phyloP scores from a whole-genome alignment of 352 stramenopile genomes.

The Saprolegnia diclina region DNA sequence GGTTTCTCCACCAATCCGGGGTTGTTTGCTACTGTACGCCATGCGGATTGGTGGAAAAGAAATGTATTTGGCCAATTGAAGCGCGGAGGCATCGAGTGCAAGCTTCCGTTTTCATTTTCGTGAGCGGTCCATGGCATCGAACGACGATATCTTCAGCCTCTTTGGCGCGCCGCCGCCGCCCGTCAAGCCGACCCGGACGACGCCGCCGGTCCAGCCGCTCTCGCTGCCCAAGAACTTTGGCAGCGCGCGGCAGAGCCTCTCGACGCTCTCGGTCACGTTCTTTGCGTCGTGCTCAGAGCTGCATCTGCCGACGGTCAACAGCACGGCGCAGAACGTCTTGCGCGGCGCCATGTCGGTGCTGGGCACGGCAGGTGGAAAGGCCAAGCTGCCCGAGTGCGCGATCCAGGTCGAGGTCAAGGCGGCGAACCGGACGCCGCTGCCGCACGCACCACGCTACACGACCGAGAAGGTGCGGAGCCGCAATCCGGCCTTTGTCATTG shows the following conservation, averaged over 20 bases:
- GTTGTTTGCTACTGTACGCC: no score
- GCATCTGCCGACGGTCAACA: constrained; percentile 22
- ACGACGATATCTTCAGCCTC: constrained; percentile 28
- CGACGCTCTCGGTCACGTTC: constrained; percentile 7
- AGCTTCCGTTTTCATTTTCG: background rate
- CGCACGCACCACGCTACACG: background rate
- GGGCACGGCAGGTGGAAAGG: background rate
- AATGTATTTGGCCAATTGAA: background rate
- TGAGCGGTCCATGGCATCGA: constrained; percentile 8
- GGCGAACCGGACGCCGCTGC: constrained; percentile 10
- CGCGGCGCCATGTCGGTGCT: constrained; percentile 24
- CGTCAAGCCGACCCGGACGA: constrained; percentile 1
- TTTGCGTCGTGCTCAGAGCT: constrained; percentile 26
- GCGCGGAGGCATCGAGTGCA: background rate
- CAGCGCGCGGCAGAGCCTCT: background rate
- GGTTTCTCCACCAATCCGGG: no score
- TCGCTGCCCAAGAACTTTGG: constrained; percentile 13
- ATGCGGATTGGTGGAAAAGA: background rate
- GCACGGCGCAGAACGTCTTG: constrained; percentile 20
- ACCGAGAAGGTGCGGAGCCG: constrained; percentile 25
- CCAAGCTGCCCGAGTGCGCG: constrained; percentile 23
- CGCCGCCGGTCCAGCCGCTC: constrained; percentile 3
- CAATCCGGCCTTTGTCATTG: constrained; percentile 23
- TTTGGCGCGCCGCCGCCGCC: constrained; percentile 25
- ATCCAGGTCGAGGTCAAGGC: constrained; percentile 21